Evolutionary conservation across 2,329 filamentous ascomycete species (phyloP).

Genomic region (Atkinsonella hypoxylon): DNA sequence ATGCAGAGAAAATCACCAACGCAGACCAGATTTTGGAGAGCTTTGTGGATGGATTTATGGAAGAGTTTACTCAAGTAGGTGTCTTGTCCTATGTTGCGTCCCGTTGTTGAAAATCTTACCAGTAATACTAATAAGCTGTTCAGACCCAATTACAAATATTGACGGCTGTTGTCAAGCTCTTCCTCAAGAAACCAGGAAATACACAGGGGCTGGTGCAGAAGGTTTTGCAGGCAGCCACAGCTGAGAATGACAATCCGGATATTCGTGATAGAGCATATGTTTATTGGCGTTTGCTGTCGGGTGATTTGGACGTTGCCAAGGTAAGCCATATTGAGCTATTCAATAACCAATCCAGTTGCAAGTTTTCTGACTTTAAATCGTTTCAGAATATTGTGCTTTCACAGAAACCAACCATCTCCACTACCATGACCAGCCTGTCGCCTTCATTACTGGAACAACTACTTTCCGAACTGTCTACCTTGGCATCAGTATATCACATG

Average conservation of each 20-base stretch:
- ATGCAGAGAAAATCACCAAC: constrained; percentile 98
- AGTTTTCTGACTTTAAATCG: neutral
- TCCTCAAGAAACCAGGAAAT: constrained; percentile 90
- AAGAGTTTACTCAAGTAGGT: constrained; percentile 85
- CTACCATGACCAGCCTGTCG: constrained; percentile 84
- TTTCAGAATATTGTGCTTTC: constrained; percentile 73
- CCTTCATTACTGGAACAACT: constrained; percentile 76
- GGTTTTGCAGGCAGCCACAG: constrained; percentile 83
- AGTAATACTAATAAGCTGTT: constrained; percentile 3
- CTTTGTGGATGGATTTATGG: constrained; percentile 89
- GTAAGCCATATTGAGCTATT: constrained; percentile 25
- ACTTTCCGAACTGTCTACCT: constrained; percentile 81
- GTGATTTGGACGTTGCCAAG: constrained; percentile 82
- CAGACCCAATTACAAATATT: constrained; percentile 96
- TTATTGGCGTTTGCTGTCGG: constrained; percentile 93
- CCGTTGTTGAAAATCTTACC: neutral
- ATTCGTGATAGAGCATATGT: constrained; percentile 95
- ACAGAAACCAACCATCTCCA: constrained; percentile 85
- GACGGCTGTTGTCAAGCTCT: constrained; percentile 93
- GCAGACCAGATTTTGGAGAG: constrained; percentile 86
- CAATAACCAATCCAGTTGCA: neutral
- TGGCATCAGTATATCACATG: constrained; percentile 97
- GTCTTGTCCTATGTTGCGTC: neutral
- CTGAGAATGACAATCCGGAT: constrained; percentile 94
- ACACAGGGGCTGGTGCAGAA: constrained; percentile 88